Base-by-base conservation (phyloP, 2,329 filamentous ascomycete species). In the Microdochium bolleyi region DNA sequence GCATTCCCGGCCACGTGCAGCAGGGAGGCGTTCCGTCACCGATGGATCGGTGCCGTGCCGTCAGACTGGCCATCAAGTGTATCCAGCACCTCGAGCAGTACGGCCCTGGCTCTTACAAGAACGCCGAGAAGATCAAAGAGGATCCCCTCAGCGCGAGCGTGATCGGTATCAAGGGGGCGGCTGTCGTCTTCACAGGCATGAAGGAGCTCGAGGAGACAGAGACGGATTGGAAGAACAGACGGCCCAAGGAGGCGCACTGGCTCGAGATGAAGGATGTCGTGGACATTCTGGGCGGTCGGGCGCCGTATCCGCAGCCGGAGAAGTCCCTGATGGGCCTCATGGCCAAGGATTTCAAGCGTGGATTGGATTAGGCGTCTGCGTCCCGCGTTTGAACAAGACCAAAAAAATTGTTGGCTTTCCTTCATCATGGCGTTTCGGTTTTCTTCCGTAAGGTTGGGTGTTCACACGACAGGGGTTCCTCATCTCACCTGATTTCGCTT, bases 11-110 rank as follows among this genome's bases (percentile, higher is more conserved):
- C 14, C 92, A 96, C 72, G 92, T 95, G 59, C 92, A 96, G 71
- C 92, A 96, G 73, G 92, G 92, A 61, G 91, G 90, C 54, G 89
- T 89, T 46, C 94, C 94, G 0, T 95, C 89, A 2, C 85, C 94
- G 7, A 97, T 99, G 92, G 94, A 99, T 71, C 87, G 94, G 52
- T 92, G 92, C 62, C 85, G 94, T 49, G 92, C 94, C 2, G 88
- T 96, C 24, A 82, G 94, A 50, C 85, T 99, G 64, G 90, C 92
- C 10, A 94, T 97, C 71, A 92, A 92, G 73, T 95, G 90, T 67
- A 88, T 97, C 66, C 85, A 96, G 74, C 91, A 96, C 66, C 76
- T 99, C 3, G 94, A 99, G 72, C 70, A 72, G 22, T 96, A 85
- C 63, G 84, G 84, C 7, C 83, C 82, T 50, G 82, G 83, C 61